A percentile compares a stretch with the other conserved stretches of the same genome.
These are phyloP conservation scores for Abortiporus biennis DNA, from an alignment of 1,284 basidiomycete species.

Conservation along the genomic window DNA sequence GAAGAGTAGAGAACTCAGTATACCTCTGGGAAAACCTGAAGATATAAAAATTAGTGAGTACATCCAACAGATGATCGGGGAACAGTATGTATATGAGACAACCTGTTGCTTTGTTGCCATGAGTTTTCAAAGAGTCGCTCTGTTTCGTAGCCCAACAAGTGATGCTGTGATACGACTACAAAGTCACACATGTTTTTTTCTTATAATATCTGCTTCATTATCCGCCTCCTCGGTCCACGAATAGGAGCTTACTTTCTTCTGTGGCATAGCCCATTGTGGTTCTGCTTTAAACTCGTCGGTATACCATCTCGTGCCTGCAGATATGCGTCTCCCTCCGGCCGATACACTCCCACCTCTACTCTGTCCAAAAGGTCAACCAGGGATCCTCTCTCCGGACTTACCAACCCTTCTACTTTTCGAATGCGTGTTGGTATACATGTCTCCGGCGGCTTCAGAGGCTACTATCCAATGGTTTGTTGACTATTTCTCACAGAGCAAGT, in stretches of 20 bases:
- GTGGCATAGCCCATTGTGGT: slow-evolving; percentile 68
- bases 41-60: slow-evolving; percentile 38
- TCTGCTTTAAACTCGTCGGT: slow-evolving; percentile 53
- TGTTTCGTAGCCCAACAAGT: too few species aligned
- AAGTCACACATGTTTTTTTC: background rate
- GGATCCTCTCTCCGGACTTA: slow-evolving; percentile 52
- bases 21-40: slow-evolving; percentile 42
- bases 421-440: slow-evolving; percentile 90
- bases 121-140: too few species aligned
- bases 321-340: slow-evolving; percentile 55
- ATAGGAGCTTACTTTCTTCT: too few species aligned
- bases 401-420: slow-evolving; percentile 87
- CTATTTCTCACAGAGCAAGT: slow-evolving; percentile 33
- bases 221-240: too few species aligned
- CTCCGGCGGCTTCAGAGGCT: slow-evolving; percentile 46
- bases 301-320: slow-evolving; percentile 76
- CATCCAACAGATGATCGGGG: background rate
- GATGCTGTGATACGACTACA: too few species aligned
- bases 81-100: background rate
- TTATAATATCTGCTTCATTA: too few species aligned
- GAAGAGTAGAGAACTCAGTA: slow-evolving; percentile 58
- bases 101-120: background rate
- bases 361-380: slow-evolving; percentile 13
- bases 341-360: slow-evolving; percentile 34
- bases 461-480: slow-evolving; percentile 75